Conservation (phyloP, 306 rosid species). For the Pterocarpus santalinus region DNA sequence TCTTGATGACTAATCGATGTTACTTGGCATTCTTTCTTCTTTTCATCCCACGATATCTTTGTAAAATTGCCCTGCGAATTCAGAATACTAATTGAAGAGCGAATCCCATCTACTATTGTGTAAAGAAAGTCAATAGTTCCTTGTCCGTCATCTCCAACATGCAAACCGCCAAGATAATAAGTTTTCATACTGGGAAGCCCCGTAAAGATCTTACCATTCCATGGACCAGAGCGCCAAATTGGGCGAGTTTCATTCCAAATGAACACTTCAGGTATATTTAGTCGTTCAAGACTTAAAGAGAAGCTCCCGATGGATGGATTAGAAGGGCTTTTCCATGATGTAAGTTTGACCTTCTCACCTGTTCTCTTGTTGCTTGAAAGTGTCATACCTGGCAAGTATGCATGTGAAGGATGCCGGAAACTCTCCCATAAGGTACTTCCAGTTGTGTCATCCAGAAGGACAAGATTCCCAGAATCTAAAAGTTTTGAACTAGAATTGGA, state of each 20-base stretch:
- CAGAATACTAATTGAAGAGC: not conserved
- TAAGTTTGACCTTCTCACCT: no score
- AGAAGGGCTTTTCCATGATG: not conserved
- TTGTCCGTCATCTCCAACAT: not conserved
- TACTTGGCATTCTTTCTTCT: conserved; percentile 8
- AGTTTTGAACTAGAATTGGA: no score
- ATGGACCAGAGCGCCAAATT: conserved; percentile 58
- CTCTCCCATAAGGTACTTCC: no score
- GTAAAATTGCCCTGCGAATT: not conserved
- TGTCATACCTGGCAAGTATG: no score
- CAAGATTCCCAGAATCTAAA: no score
- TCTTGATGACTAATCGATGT: not conserved
- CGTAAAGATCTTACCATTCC: conserved; percentile 46
- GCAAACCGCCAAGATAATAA: conserved; percentile 4
- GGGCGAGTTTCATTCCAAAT: conserved; percentile 36
- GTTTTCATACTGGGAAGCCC: conserved; percentile 25
- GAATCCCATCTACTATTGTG: not conserved
- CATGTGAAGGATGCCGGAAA: no score
- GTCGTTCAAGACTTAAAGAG: no score
- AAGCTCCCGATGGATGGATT: no score
- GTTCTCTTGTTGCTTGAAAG: no score
- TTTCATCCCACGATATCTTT: not conserved
- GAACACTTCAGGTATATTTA: conserved; percentile 14
- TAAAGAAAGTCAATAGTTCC: not conserved
- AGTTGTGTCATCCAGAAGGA: no score